Conservation (phyloP, 495 filamentous ascomycete genomes). For the Hyphodiscus hymeniophilus region DNA sequence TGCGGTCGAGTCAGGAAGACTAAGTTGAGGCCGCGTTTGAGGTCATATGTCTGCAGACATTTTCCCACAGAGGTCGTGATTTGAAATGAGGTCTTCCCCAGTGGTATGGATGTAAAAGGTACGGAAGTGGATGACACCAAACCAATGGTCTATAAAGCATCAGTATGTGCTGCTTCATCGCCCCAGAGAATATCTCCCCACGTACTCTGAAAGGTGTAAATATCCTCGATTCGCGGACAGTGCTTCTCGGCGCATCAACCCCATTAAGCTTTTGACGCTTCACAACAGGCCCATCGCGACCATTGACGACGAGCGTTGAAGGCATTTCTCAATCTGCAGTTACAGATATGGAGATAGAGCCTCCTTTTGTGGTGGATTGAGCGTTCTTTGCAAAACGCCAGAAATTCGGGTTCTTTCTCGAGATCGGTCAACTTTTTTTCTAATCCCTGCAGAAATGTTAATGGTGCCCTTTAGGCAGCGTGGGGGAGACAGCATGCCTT, state of each 20-base stretch:
- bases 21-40: constrained; percentile 79
- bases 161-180: not conserved
- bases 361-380: constrained; percentile 1
- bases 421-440: too few species aligned
- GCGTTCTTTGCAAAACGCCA: not conserved
- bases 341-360: not conserved
- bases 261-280: constrained; percentile 60
- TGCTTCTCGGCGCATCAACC: constrained; percentile 25
- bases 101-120: constrained; percentile 77
- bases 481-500: not conserved
- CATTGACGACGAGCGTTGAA: constrained; percentile 33
- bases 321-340: constrained; percentile 29
- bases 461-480: not conserved
- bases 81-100: constrained; percentile 92
- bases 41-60: constrained; percentile 88
- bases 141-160: constrained; percentile 63
- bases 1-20: constrained; percentile 87
- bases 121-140: constrained; percentile 84
- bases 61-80: constrained; percentile 90
- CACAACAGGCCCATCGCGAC: constrained; percentile 42
- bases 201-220: constrained; percentile 88
- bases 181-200: constrained; percentile 9
- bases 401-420: not conserved
- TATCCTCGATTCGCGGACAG: constrained; percentile 54
- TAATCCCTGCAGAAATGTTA: not conserved